phyloP scores from a whole-genome alignment of 352 stramenopile species.

The Globisporangium mamillatum region DNA sequence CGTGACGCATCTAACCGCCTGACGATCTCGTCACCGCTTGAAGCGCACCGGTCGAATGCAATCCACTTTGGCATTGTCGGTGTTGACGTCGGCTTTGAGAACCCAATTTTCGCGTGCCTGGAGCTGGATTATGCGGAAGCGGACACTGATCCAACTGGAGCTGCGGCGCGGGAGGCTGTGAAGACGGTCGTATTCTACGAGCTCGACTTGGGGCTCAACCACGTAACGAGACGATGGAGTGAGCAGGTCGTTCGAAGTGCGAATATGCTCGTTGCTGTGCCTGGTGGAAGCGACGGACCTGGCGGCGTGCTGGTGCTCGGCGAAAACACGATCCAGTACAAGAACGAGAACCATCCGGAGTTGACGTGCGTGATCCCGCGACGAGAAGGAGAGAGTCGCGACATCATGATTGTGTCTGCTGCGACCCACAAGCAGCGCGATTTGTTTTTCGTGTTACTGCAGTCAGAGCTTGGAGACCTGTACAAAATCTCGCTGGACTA shows the following conservation, averaged over 20 bases:
- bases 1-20: conserved; percentile 91
- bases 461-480: conserved; percentile 98
- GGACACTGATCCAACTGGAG: conserved; percentile 80
- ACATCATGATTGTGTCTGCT: conserved; percentile 91
- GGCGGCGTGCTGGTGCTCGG: conserved; percentile 95
- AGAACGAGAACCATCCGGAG: conserved; percentile 91
- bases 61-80: conserved; percentile 95
- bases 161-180: conserved; percentile 57
- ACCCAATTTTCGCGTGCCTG: conserved; percentile 98
- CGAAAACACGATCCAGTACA: conserved; percentile 97
- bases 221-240: conserved; percentile 96
- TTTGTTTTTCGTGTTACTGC: conserved; percentile 97
- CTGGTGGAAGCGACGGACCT: conserved; percentile 76
- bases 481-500: conserved; percentile 97
- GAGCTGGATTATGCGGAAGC: conserved; percentile 94
- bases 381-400: conserved; percentile 73
- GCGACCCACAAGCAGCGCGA: conserved; percentile 93
- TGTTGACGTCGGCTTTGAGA: conserved; percentile 98
- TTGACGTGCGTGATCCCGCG: conserved; percentile 71
- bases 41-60: conserved; percentile 95
- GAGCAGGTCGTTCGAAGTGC: conserved; percentile 85
- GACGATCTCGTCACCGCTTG: conserved; percentile 98
- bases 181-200: conserved; percentile 99
- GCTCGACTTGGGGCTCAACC: conserved; percentile 98
- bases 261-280: conserved; percentile 93